Evolutionary conservation across 2,329 filamentous ascomycete species (phyloP), one percentile per base, ranked within the genome.

Genomic region (Emmonsiellopsis sp.): DNA sequence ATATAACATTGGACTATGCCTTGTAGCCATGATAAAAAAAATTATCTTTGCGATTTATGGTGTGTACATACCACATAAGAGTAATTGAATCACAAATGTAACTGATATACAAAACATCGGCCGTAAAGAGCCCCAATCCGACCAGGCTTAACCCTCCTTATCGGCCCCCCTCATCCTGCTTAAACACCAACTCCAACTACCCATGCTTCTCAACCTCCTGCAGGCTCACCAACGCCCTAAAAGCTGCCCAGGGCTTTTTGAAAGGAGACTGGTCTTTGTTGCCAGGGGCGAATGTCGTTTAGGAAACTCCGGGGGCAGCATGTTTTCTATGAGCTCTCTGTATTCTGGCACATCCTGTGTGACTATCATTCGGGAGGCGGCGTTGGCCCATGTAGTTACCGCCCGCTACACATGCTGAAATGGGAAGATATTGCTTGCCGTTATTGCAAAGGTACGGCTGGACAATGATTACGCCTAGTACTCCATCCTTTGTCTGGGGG

Each of bases 141-240:
- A 37, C 34, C 9, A 11, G 32, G 8, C 2, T 11, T 47, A 47
- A 20, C 35, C 35, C 30, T 26, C 16, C 16, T 9, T 26, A 11
- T 20, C 15, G 20, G 5, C 15, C 15, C 3, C 20, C 20, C 20
- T 26, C 43, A 47, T 56, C 54, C 41, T 35, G 32, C 10, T 52
- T 44, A 15, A 56, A 56, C 16, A 56, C 46, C 45, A 56, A 35
- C 35, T 56, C 54, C 42, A 56, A 34, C n/a, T 44, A 11, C 30
- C 38, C 41, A 32, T 51, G 47, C 10, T 20, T 31, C 51, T 54
- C 54, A 11, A 54, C 51, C 20, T 56, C 54, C 38, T 6, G 40
- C 8, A 56, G 46, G 34, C 46, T 54, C 31, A 56, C 45, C 52
- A 54, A 15, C 34, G 51, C 42, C 30, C 47, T 48, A 34, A 56